phyloP scores from a whole-genome alignment of 768 basidiomycete species.

The Collybia mongolica region DNA sequence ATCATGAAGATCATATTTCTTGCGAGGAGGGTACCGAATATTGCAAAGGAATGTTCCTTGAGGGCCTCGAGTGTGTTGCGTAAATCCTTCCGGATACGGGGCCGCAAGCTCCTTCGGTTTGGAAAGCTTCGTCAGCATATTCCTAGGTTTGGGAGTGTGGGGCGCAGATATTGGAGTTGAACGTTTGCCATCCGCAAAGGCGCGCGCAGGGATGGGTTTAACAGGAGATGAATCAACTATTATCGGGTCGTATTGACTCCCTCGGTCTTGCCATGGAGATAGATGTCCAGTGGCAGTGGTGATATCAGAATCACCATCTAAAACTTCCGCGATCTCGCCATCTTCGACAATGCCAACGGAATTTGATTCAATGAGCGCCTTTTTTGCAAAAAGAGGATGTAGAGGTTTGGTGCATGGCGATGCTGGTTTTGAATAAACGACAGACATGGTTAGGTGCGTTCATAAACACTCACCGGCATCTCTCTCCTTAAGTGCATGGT shows the following conservation, averaged over 20 bases:
- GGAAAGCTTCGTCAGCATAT: conserved; percentile 2
- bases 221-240: conserved; percentile 38
- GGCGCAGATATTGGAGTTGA: conserved; percentile 29
- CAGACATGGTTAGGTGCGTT: too few species aligned
- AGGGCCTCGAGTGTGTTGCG: conserved; percentile 62
- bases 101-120: conserved; percentile 15
- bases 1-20: neutral
- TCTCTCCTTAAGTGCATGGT: neutral
- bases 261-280: conserved; percentile 14
- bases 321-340: conserved; percentile 8
- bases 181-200: conserved; percentile 23
- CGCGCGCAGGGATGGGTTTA: conserved; percentile 21
- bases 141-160: conserved; percentile 19
- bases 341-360: neutral
- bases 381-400: conserved; percentile 16
- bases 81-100: conserved; percentile 48
- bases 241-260: conserved; percentile 40
- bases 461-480: neutral
- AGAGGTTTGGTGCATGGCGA: conserved; percentile 2
- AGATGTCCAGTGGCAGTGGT: neutral
- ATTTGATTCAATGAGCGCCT: too few species aligned
- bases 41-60: conserved; percentile 36
- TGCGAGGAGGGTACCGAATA: conserved; percentile 11
- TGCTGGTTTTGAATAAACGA: neutral
- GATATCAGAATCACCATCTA: conserved; percentile 4